phyloP scores from a whole-genome alignment of 805 yeast genomes.

The Kurtzmaniella cleridarum region DNA sequence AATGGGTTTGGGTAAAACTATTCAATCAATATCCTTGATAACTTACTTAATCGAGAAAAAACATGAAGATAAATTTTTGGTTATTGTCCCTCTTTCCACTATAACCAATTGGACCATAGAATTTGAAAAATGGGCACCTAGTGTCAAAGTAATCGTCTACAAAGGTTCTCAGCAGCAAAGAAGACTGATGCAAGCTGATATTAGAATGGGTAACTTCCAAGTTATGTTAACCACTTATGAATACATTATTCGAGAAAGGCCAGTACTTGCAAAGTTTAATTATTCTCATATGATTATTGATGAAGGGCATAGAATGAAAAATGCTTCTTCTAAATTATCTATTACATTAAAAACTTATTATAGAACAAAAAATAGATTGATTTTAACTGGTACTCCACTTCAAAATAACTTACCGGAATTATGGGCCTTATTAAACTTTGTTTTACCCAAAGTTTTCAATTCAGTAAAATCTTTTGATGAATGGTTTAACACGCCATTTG shows the following conservation, averaged over 20 bases:
- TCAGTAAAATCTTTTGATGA: slow-evolving; percentile 84
- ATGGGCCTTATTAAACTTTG: slow-evolving; percentile 81
- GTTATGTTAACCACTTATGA: slow-evolving; percentile 78
- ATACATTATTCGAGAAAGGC: slow-evolving; percentile 73
- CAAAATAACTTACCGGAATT: slow-evolving; percentile 81
- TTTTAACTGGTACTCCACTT: slow-evolving; percentile 83
- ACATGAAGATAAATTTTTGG: slow-evolving; percentile 66
- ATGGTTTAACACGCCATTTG: slow-evolving; percentile 88
- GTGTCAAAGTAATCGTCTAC: slow-evolving; percentile 62
- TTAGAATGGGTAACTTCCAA: slow-evolving; percentile 65
- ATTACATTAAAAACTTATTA: slow-evolving; percentile 66
- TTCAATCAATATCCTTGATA: slow-evolving; percentile 72
- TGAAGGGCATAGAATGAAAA: slow-evolving; percentile 89
- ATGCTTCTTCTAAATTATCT: slow-evolving; percentile 68
- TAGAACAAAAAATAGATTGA: slow-evolving; percentile 69
- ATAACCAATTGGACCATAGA: slow-evolving; percentile 82
- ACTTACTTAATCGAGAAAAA: slow-evolving; percentile 67
- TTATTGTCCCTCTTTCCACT: slow-evolving; percentile 79
- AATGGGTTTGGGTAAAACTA: slow-evolving; percentile 65
- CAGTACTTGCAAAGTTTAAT: slow-evolving; percentile 58
- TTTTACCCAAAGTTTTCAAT: slow-evolving; percentile 77
- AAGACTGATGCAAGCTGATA: slow-evolving; percentile 57
- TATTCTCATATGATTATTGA: slow-evolving; percentile 89
- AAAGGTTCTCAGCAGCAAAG: slow-evolving; percentile 76
- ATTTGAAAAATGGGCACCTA: slow-evolving; percentile 88